Conservation (phyloP, 352 stramenopile genomes). For the Blastocystis sp. region DNA sequence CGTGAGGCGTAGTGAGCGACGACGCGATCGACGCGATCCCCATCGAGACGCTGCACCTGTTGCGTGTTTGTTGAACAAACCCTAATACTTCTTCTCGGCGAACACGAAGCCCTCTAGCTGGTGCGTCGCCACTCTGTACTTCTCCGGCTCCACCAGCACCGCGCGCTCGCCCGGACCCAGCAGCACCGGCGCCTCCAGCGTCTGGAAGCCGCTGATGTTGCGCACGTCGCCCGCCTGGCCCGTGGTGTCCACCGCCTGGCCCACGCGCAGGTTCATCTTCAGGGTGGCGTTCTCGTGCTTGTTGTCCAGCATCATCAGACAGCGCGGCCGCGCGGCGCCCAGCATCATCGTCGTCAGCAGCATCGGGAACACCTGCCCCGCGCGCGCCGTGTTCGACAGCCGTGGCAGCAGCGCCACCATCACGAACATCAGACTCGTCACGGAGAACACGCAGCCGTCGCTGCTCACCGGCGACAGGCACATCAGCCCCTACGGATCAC, state of each 20-base stretch:
- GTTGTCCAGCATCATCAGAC: constrained; percentile 57
- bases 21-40: constrained; percentile 53
- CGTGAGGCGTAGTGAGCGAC: constrained; percentile 18
- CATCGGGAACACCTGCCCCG: background rate
- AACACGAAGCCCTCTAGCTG: constrained; percentile 58
- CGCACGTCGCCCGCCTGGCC: constrained; percentile 54
- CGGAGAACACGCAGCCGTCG: constrained; percentile 21
- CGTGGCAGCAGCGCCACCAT: constrained; percentile 38
- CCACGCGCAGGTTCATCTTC: constrained; percentile 55
- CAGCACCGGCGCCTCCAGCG: constrained; percentile 52
- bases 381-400: constrained; percentile 20
- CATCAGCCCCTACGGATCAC: constrained; percentile 36
- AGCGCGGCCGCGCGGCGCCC: constrained; percentile 43
- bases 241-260: constrained; percentile 64
- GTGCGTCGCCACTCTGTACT: constrained; percentile 41
- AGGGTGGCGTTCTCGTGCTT: constrained; percentile 47
- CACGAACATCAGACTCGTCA: constrained; percentile 36
- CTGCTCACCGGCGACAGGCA: constrained; percentile 16
- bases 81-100: constrained; percentile 41
- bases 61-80: constrained; percentile 33
- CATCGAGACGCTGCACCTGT: constrained; percentile 28
- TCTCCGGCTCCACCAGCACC: constrained; percentile 52
- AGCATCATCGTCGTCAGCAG: constrained; percentile 39
- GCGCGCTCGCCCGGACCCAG: constrained; percentile 58
- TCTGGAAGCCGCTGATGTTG: constrained; percentile 68